Base-by-base conservation (phyloP, 768 basidiomycete genomes). In the Tricholoma terreum region DNA sequence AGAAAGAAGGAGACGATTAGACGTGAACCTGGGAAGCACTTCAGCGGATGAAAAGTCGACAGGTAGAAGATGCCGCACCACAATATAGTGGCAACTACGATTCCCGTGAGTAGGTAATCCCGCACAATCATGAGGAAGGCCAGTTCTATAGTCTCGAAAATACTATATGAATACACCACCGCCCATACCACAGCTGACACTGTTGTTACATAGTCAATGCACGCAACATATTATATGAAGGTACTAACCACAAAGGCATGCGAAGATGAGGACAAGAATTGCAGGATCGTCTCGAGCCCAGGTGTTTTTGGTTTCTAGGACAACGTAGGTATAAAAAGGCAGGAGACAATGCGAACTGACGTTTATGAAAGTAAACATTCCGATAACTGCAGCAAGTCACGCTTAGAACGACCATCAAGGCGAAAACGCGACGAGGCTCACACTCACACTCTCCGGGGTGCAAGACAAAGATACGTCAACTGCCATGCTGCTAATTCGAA, bases 201-300 rank as follows among this genome's bases (percentile, higher is more conserved):
- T 96, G 9, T 10, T 57, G 30, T 43, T 38, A 58, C 46, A 53
- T 42, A 35, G 24, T 56, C 31, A 57, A 48, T n/a, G 36, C 14
- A 19, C 49, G 6, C 35, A 22, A 14, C 11, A 33, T 38, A 30
- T 19, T 50, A 50, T 50, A 36, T 30, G 14, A 15, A 42, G 19
- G 14, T 6, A 74, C 81, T 52, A 61, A 93, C 94, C 85, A 52
- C 78, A 80, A 19, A 95, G 81, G 69, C 87, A 93, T 43, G 82
- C 88, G 50, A 83, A 82, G 43, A 98, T 86, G 50, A 98, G 82
- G 27, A 98, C 80, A 24, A 98, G 80, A 61, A 97, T 94, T 24
- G 96, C 96, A 19, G 96, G 96, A 68, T 98, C 96, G 71, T 98
- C 96, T 70, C 96, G 80, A 17, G 95, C 94, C 95, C 95, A 98